Evolutionary conservation across 768 basidiomycete species (phyloP).

Genomic region (Fomitopsis pulvina): DNA sequence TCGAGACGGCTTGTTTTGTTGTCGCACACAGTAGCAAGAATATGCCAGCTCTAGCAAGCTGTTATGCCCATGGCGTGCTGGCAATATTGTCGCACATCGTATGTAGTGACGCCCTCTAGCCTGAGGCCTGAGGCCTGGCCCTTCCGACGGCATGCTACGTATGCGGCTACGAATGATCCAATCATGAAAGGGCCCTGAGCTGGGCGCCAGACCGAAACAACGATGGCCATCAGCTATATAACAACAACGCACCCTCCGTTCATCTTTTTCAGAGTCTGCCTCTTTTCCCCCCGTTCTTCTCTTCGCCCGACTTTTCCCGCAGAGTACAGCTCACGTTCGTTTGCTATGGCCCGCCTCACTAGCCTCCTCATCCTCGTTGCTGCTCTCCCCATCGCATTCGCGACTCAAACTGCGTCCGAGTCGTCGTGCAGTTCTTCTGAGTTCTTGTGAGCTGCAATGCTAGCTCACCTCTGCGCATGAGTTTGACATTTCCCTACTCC

Average conservation of each 20-base stretch:
- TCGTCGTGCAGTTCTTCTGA: no score
- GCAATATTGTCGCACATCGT: no score
- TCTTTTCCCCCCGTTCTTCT: conserved; percentile 16
- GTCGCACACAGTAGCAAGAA: no score
- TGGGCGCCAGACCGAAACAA: no score
- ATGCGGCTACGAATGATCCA: not conserved
- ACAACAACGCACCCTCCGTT: not conserved
- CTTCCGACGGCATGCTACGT: no score
- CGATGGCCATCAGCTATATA: no score
- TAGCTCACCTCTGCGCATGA: not conserved
- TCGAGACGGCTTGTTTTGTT: no score
- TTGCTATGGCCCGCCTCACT: conserved; percentile 30
- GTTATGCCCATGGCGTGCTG: no score
- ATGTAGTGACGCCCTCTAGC: no score
- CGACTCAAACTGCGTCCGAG: conserved; percentile 19
- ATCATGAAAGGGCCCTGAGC: not conserved
- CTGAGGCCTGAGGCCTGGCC: no score
- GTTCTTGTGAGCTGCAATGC: conserved; percentile 16
- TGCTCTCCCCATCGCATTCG: conserved; percentile 25
- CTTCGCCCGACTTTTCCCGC: conserved; percentile 25
- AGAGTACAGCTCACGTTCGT: conserved; percentile 18
- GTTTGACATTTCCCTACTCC: not conserved
- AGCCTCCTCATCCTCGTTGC: conserved; percentile 29
- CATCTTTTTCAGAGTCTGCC: not conserved
- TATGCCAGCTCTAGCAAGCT: no score